Percentiles rank a stretch among this genome's conserved stretches.
phyloP scores from a whole-genome alignment of 164 flowering plant species.

The Dillenia suffruticosa region DNA sequence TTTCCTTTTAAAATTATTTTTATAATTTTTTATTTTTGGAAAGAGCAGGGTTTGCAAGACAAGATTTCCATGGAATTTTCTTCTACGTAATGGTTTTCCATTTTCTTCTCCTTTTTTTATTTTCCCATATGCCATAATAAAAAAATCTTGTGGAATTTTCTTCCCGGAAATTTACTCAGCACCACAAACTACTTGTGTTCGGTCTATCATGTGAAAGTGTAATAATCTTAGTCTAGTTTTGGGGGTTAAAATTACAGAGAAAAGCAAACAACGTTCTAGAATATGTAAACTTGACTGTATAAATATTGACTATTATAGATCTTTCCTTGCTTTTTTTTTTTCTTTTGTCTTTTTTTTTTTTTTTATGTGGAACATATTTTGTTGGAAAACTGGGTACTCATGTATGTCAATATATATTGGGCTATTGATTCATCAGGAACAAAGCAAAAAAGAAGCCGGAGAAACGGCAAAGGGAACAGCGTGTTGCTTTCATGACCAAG shows the following conservation, averaged over 20 bases:
- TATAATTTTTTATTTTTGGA: too few relatives aligned
- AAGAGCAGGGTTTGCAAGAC: too few relatives aligned
- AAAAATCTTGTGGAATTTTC: too few relatives aligned
- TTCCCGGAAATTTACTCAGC: too few relatives aligned
- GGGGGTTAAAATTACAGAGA: too few relatives aligned
- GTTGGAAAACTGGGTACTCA: too few relatives aligned
- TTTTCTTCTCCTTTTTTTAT: not conserved
- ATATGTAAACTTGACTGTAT: not conserved
- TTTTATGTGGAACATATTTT: not conserved
- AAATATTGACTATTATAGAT: not conserved
- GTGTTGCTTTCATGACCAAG: conserved; percentile 64
- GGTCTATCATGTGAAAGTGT: too few relatives aligned
- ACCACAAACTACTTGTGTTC: too few relatives aligned
- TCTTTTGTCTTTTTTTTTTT: not conserved
- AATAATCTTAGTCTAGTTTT: too few relatives aligned
- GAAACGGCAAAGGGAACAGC: conserved; percentile 40
- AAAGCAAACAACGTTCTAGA: too few relatives aligned
- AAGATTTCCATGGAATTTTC: not conserved
- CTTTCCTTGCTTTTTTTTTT: not conserved
- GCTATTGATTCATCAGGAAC: conserved; percentile 17
- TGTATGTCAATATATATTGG: not conserved
- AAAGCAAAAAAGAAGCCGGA: conserved; percentile 39
- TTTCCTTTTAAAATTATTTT: not conserved
- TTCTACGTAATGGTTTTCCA: not conserved
- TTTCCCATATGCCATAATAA: not conserved